Evolutionary conservation across 108 stramenopile species (phyloP), one percentile per base, ranked within the genome.

Genomic region (Cyclostephanos tholiformis): DNA sequence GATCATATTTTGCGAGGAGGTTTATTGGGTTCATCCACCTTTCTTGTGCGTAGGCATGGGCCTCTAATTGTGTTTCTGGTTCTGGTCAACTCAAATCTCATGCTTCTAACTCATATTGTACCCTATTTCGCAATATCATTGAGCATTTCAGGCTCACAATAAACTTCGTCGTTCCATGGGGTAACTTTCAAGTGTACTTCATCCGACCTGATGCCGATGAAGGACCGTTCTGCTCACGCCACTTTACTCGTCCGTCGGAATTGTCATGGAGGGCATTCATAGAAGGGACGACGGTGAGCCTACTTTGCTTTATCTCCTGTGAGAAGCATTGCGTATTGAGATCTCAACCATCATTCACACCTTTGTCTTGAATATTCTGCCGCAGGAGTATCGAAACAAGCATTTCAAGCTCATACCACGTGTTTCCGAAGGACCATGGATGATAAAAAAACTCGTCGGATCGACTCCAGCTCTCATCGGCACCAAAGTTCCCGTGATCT

Each of bases 361-460:
- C 52, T n/a, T 1, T 8, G 23, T 52, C 23, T 25, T 41, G 41
- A 52, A 52, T 25, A 10, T 52, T 52, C 14, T 36, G 32, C 32
- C 19, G 36, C 30, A 75, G 73, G 75, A 68, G 14, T 75, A 74
- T 36, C 77, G 81, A 30, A 82, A 79, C 43, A 71, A 65, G 10
- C 36, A 56, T 22, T 61, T 22, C n/a, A n/a, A n/a, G n/a, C n/a
- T n/a, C n/a, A n/a, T n/a, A n/a, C n/a, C n/a, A n/a, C n/a, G n/a
- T n/a, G 55, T 83, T 11, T 44, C 48, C 19, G 72, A 72, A 22
- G 85, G 80, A 22, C 85, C 85, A 27, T 85, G 82, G 82, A 62
- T 82, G 50, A 66, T 85, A 29, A 85, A 80, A 65, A 85, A 85
- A 72, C 74, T 85, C 73, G 79, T 85, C 16, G 85, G 85, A 26